phyloP scores from a whole-genome alignment of 2,329 filamentous ascomycete species.

The Hypoxylon sp. region DNA sequence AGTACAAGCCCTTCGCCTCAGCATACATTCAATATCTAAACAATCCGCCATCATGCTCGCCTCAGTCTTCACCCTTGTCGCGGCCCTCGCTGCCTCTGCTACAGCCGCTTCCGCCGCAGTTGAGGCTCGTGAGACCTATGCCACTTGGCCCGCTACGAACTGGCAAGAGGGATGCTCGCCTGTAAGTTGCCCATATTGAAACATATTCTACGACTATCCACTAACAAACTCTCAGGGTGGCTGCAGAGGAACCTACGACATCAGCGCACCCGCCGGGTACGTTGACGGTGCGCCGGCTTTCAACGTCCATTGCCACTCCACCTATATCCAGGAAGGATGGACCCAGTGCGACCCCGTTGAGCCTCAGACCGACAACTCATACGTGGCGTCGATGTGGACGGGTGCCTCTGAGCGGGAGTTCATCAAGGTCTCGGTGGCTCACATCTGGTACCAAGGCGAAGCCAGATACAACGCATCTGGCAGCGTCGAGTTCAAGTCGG shows the following conservation, averaged over 20 bases:
- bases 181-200: constrained; percentile 23
- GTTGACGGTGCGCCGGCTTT: constrained; percentile 47
- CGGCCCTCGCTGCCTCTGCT: constrained; percentile 37
- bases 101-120: constrained; percentile 22
- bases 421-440: constrained; percentile 46
- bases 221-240: constrained; percentile 40
- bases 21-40: constrained; percentile 1
- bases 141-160: constrained; percentile 36
- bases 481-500: constrained; percentile 26
- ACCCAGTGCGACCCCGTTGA: constrained; percentile 43
- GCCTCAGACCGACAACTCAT: constrained; percentile 25
- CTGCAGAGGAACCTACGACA: constrained; percentile 48
- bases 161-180: constrained; percentile 48
- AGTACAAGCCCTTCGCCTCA: constrained; percentile 2
- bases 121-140: constrained; percentile 17
- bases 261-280: constrained; percentile 47
- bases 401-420: constrained; percentile 35
- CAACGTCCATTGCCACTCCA: constrained; percentile 48
- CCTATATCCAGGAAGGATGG: constrained; percentile 49
- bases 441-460: constrained; percentile 42
- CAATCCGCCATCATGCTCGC: constrained; percentile 35
- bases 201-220: too few species aligned
- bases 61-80: constrained; percentile 32
- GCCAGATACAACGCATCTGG: constrained; percentile 39
- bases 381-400: constrained; percentile 47